A percentile compares a stretch with the other conserved stretches of the same genome.
Evolutionary conservation across 2,329 filamentous ascomycete genomes (phyloP).

Genomic region (Penicillium sp.): DNA sequence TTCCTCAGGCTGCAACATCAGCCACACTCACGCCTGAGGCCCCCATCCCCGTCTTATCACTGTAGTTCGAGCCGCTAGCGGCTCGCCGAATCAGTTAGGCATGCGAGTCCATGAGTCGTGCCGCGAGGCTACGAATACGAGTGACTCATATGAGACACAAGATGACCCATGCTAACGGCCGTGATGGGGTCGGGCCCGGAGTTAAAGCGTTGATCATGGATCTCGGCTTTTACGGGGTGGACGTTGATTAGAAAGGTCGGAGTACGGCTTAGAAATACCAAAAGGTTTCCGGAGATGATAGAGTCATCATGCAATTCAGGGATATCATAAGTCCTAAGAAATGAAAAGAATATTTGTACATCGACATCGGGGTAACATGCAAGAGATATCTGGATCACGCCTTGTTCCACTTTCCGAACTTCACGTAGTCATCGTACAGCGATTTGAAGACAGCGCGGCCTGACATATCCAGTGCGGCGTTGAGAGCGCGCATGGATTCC

Average conservation of each 20-base stretch:
- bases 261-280: neutral
- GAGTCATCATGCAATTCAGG: constrained; percentile 25
- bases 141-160: constrained; percentile 3
- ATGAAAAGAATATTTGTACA: constrained; percentile 19
- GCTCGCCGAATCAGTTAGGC: neutral
- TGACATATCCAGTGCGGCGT: constrained; percentile 51
- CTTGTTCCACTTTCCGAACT: constrained; percentile 49
- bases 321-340: constrained; percentile 25
- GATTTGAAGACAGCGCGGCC: constrained; percentile 53
- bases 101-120: neutral
- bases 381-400: constrained; percentile 24
- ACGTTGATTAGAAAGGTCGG: neutral
- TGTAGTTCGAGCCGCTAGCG: constrained; percentile 1
- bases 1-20: neutral
- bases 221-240: neutral
- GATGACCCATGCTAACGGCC: neutral
- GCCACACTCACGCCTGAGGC: constrained; percentile 1
- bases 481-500: constrained; percentile 51
- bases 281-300: neutral
- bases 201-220: neutral
- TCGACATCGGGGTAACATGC: constrained; percentile 1
- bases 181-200: neutral
- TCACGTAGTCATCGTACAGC: constrained; percentile 53
- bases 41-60: neutral
- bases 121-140: constrained; percentile 6